A percentile compares a stretch with the other conserved stretches of the same genome.
Conservation (phyloP, 768 basidiomycete species). For the Crepidotus variabilis region DNA sequence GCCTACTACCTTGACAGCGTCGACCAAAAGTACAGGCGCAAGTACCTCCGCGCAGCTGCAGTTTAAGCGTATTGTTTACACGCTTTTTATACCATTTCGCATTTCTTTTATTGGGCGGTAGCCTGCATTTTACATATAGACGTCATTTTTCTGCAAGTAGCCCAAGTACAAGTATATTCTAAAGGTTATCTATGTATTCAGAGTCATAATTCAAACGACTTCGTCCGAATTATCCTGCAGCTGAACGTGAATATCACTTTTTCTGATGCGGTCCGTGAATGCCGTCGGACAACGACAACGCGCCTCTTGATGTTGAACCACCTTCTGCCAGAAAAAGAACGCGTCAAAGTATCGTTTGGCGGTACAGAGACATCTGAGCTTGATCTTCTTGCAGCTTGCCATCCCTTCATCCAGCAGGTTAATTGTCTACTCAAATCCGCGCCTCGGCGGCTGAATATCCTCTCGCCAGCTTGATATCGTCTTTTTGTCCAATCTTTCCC, state of each 20-base stretch:
- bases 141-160: neutral
- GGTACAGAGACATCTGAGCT: constrained; percentile 23
- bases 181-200: neutral
- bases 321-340: constrained; percentile 17
- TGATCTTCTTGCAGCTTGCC: constrained; percentile 31
- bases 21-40: constrained; percentile 89
- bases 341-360: constrained; percentile 18
- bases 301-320: constrained; percentile 11
- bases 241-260: neutral
- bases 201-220: neutral
- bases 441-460: neutral
- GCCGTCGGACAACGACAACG: neutral
- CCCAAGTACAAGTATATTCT: neutral
- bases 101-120: neutral
- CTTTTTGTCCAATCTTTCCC: constrained; percentile 41
- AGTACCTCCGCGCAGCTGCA: constrained; percentile 58
- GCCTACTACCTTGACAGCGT: constrained; percentile 89
- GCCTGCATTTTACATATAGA: neutral
- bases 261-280: neutral
- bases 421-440: neutral
- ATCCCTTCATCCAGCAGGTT: constrained; percentile 54
- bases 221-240: neutral
- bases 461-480: constrained; percentile 54
- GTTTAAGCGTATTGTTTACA: constrained; percentile 24
- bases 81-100: neutral